Base-by-base conservation (phyloP, 768 basidiomycete genomes). In the Wakefieldia striispora region DNA sequence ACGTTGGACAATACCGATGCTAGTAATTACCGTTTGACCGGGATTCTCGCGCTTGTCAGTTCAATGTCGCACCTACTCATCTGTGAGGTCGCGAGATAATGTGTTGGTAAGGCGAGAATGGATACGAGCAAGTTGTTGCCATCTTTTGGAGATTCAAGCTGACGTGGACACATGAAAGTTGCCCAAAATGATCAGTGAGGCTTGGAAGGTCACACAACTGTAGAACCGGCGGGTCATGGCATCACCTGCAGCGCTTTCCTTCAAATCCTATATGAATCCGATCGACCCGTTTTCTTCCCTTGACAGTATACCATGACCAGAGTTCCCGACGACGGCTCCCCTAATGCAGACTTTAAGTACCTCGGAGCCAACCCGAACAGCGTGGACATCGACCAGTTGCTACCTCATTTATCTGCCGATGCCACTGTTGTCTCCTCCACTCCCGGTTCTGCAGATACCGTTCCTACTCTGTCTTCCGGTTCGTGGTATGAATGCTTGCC, bases 301-400 rank as follows among this genome's bases (percentile, higher is more conserved):
- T 55, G 20, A 44, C 46, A 44, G 2, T 34, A 31, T 39, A 62
- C 62, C 49, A 68, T 61, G 58, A 70, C 68, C 54, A 58, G 40
- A 45, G 31, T 10, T 6, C 48, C 57, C 16, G 63, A 69, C 55
- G 58, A 68, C 47, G 67, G 64, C 6, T 64, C 68, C 53, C 67
- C 63, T 40, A 69, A 68, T 50, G 60, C 58, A 36, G 68, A 66
- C 38, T 29, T 58, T 31, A 29, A 29, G 29, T 12, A 12, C 13
- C 2, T 12, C 29, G 11, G 29, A 13, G 29, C 6, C 6, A 44
- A 40, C 42, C 51, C 40, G 11, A 38, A 47, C 33, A 33, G 40
- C 27, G 27, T 38, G 33, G 37, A 47, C 40, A 45, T 7, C 6
- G 29, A 29, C 29, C 10, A 29, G 29, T 42, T 19, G 6, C n/a